Conservation (phyloP, 495 filamentous ascomycete species). For the Rusavskia elegans region DNA sequence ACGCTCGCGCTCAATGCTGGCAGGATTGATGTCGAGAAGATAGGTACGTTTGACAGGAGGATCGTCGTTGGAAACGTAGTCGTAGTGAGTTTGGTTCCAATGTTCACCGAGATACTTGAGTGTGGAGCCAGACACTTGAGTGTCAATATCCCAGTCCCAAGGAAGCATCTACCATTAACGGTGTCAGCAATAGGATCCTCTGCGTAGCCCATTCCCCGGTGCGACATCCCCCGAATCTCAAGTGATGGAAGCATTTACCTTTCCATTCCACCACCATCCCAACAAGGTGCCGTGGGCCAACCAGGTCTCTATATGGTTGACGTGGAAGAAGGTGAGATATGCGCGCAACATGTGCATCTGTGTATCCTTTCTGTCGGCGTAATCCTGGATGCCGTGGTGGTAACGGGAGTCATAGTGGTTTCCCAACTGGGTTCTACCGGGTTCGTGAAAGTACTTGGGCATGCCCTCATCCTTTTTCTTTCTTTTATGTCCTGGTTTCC, state of each 20-base stretch:
- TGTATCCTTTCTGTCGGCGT: constrained; percentile 45
- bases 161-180: constrained; percentile 41
- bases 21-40: constrained; percentile 67
- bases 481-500: not conserved
- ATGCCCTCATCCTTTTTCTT: constrained; percentile 6
- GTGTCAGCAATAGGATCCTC: not conserved
- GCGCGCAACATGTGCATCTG: constrained; percentile 55
- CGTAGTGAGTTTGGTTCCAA: constrained; percentile 49
- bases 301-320: constrained; percentile 63
- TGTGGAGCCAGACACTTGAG: constrained; percentile 52
- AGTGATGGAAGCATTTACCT: constrained; percentile 20
- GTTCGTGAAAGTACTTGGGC: constrained; percentile 37
- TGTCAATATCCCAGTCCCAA: constrained; percentile 84
- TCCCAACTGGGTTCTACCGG: constrained; percentile 37
- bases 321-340: constrained; percentile 50
- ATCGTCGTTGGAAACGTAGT: constrained; percentile 29
- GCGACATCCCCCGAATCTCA: too few relatives aligned
- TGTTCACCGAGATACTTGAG: constrained; percentile 42
- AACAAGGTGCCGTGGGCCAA: constrained; percentile 75
- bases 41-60: constrained; percentile 34
- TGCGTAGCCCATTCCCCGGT: not conserved
- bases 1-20: constrained; percentile 37
- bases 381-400: constrained; percentile 42
- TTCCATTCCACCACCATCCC: constrained; percentile 86
- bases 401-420: constrained; percentile 62